phyloP scores from a whole-genome alignment of 164 flowering plant species.

The Liriodendron chinense region DNA sequence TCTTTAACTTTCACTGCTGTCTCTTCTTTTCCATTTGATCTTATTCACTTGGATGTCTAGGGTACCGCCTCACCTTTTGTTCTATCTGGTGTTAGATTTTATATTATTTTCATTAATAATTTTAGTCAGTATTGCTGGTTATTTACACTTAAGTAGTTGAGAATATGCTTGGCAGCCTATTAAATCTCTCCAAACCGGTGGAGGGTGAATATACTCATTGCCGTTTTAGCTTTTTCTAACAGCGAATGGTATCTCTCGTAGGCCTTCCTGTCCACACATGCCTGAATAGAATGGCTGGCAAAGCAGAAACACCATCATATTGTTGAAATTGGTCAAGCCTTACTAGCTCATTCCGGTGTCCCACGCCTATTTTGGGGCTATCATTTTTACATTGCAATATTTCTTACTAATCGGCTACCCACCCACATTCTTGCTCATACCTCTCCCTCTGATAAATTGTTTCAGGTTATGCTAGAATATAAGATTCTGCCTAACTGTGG shows the following conservation, averaged over 20 bases:
- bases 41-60: background rate
- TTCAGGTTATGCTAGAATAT: background rate
- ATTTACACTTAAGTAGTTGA: background rate
- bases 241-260: background rate
- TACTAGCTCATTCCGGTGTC: background rate
- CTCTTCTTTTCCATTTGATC: background rate
- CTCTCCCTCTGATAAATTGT: background rate
- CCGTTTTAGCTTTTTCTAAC: background rate
- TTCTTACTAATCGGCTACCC: background rate
- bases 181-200: background rate
- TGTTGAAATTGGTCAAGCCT: background rate
- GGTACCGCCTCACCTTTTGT: background rate
- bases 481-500: background rate
- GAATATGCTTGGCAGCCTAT: background rate
- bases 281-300: background rate
- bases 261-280: background rate
- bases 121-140: too few species aligned
- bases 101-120: too few species aligned
- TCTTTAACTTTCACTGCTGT: too few species aligned
- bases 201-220: background rate
- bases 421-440: background rate
- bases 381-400: background rate
- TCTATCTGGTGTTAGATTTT: background rate
- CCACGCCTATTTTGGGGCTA: background rate
- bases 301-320: background rate